A percentile compares a stretch with the other conserved stretches of the same genome.
Conservation (phyloP, 2,329 filamentous ascomycete genomes). For the Pseudogymnoascus sp. region DNA sequence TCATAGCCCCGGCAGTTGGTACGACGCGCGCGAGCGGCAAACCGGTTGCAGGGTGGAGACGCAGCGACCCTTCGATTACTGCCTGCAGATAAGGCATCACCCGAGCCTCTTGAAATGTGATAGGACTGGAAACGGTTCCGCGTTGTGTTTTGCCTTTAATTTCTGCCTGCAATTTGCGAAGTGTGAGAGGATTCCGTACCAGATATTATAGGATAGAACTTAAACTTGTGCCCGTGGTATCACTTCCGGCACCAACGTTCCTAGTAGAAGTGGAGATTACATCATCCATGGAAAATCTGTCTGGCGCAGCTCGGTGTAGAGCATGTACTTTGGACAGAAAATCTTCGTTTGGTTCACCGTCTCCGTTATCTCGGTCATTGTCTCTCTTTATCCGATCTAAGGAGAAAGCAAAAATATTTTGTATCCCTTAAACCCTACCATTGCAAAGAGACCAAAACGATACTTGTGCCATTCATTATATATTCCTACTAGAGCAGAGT, state of each 20-base stretch:
- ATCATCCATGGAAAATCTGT: constrained; percentile 33
- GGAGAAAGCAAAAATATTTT: background rate
- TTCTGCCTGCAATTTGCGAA: constrained; percentile 7
- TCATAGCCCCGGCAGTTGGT: background rate
- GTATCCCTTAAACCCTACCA: background rate
- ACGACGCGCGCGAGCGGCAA: background rate
- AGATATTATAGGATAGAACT: constrained; percentile 38
- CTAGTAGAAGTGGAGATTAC: constrained; percentile 21
- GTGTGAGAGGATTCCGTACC: constrained; percentile 26
- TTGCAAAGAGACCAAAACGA: background rate
- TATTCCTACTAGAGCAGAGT: constrained; percentile 32
- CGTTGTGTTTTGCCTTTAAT: background rate
- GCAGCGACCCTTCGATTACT: background rate
- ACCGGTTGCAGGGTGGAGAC: background rate
- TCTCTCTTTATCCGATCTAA: constrained; percentile 19
- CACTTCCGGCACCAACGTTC: constrained; percentile 33
- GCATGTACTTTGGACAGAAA: constrained; percentile 34
- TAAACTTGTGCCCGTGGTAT: constrained; percentile 42
- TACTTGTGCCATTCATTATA: constrained; percentile 30
- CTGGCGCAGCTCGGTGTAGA: constrained; percentile 33
- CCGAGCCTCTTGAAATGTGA: constrained; percentile 10
- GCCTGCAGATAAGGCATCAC: constrained; percentile 12
- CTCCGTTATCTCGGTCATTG: constrained; percentile 25
- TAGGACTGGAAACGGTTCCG: background rate
- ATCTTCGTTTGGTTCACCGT: constrained; percentile 29